phyloP scores from a whole-genome alignment of 495 filamentous ascomycete species.

The Cladorrhinum samala region DNA sequence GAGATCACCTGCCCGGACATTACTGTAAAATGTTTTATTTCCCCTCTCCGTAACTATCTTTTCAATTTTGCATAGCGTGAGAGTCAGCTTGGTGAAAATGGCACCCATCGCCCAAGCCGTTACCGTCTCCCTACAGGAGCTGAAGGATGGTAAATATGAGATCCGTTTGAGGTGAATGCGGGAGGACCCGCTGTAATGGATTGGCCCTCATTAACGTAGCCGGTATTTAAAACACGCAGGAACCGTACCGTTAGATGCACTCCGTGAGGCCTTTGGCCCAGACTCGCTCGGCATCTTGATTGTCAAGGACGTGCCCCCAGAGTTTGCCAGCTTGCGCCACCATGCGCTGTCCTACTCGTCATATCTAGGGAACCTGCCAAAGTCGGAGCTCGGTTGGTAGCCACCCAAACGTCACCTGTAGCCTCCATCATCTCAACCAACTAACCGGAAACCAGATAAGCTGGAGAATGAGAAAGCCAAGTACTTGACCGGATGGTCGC shows the following conservation, averaged over 20 bases:
- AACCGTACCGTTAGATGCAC: constrained; percentile 61
- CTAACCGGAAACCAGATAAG: constrained; percentile 36
- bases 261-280: constrained; percentile 86
- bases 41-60: neutral
- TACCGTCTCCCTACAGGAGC: constrained; percentile 45
- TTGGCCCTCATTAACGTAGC: constrained; percentile 13
- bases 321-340: constrained; percentile 62
- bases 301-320: constrained; percentile 71
- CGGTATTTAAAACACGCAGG: constrained; percentile 34
- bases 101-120: constrained; percentile 41
- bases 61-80: neutral
- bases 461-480: constrained; percentile 60
- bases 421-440: no score
- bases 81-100: constrained; percentile 23
- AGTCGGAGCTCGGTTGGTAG: constrained; percentile 60
- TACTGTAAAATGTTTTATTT: neutral
- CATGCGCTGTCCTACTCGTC: constrained; percentile 80
- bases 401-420: neutral
- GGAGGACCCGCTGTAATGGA: no score
- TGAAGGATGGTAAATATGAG: constrained; percentile 40
- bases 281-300: constrained; percentile 88
- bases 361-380: constrained; percentile 76
- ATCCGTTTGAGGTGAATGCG: neutral
- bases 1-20: neutral
- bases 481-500: constrained; percentile 67